Evolutionary conservation across 1,284 basidiomycete genomes (phyloP), one percentile per base, ranked within the genome.

Genomic region (Gymnopus androsaceus): DNA sequence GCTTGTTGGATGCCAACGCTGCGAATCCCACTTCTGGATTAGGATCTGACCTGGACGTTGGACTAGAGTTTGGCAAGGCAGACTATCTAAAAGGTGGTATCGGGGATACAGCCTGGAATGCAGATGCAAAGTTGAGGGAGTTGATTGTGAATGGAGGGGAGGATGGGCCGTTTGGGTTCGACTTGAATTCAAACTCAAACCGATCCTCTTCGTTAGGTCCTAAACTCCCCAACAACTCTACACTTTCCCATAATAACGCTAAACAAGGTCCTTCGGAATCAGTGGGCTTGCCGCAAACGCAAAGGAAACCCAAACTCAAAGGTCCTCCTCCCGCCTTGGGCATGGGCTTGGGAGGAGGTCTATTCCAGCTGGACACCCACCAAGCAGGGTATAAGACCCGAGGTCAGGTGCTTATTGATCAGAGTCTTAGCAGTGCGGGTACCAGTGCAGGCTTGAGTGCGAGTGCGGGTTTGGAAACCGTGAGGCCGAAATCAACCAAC

Each of bases 11-110:
- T 27, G 48, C 48, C 19, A 17, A 19, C 19, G 33, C 48, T 50
- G 25, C 48, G 17, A 27, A 19, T 28, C 23, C 12, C 48, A 38
- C 12, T 14, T 23, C 21, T 4, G 21, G 21, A 19, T 12, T 38
- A 3, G 23, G 21, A 19, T 12, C 21, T 15, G 48, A 50, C 11
- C 23, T 38, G 8, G 27, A 27, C 11, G 27, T 25, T 28, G 48
- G 5, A 7, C 48, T 36, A 2, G 41, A 53, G 5, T 30, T 44
- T 12, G 31, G 51, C 33, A 69, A 70, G 56, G 82, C 83, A 9
- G 81, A 84, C 66, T 90, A 85, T 71, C 75, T 92, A 40, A 76
- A 82, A 41, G 88, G 89, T 14, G 89, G 90, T 17, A 79, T 91
- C 31, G 74, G 80, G 21, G 76, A 77, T 7, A 85, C 82, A 6